A percentile compares a stretch with the other conserved stretches of the same genome.
phyloP scores from a whole-genome alignment of 441 rosid genomes.

The Brassica balearica region DNA sequence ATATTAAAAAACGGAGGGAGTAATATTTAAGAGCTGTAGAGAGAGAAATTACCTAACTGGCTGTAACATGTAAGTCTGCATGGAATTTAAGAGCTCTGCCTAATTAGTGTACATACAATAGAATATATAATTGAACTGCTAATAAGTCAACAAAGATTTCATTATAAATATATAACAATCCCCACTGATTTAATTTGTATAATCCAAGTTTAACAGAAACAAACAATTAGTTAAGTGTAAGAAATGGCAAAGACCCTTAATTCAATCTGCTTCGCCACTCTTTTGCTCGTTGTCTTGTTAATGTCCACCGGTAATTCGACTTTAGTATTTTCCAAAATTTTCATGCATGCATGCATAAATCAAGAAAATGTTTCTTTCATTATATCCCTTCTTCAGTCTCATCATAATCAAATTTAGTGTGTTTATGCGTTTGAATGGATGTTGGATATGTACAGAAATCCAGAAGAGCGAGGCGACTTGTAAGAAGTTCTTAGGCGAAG shows the following conservation, averaged over 20 bases:
- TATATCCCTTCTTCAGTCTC: neutral
- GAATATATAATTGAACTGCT: too few relatives aligned
- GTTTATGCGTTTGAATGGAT: neutral
- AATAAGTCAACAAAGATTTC: neutral
- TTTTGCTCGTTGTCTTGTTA: slow-evolving; percentile 33
- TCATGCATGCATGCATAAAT: neutral
- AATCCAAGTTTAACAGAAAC: slow-evolving; percentile 12
- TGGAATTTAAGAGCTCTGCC: neutral
- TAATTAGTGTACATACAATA: too few relatives aligned
- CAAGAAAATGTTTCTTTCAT: neutral
- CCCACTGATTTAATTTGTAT: neutral
- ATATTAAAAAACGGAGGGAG: too few relatives aligned
- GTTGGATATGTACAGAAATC: slow-evolving; percentile 14
- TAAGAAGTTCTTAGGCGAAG: slow-evolving; percentile 22
- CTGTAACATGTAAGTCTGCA: neutral
- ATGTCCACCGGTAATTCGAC: slow-evolving; percentile 30
- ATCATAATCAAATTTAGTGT: neutral
- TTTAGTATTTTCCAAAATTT: neutral
- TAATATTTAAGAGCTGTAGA: too few relatives aligned
- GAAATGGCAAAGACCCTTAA: slow-evolving; percentile 29
- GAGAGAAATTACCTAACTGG: too few relatives aligned
- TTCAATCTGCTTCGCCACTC: slow-evolving; percentile 31
- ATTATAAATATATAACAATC: slow-evolving; percentile 24
- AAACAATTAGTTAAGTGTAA: neutral
- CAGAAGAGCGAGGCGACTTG: slow-evolving; percentile 34